These are phyloP conservation scores for Rosellinia necatrix DNA, from an alignment of 2,329 filamentous ascomycete genomes.

Conservation along the genomic window DNA sequence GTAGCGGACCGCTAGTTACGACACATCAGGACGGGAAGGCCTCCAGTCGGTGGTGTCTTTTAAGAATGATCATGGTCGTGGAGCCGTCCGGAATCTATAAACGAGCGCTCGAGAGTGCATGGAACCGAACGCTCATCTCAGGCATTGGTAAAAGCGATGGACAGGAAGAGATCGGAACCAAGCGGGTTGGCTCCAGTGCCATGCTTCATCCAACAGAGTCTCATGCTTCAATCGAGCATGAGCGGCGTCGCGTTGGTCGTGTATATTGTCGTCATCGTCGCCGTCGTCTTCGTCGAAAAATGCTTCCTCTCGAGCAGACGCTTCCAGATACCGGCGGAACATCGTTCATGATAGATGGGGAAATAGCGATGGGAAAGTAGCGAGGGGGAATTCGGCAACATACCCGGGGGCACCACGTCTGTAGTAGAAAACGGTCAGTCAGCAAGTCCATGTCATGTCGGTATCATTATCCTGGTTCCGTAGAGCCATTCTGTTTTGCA, in stretches of 20 bases:
- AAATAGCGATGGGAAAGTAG: background rate
- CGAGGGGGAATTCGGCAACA: conserved; percentile 6
- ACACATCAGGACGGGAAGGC: background rate
- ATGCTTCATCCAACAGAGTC: background rate
- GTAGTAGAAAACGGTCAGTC: conserved; percentile 32
- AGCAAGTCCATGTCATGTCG: background rate
- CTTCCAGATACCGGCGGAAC: background rate
- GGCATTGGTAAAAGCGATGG: background rate
- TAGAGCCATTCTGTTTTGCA: background rate
- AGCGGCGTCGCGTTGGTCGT: background rate
- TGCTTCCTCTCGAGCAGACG: conserved; percentile 9
- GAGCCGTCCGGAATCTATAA: background rate
- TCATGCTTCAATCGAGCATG: background rate
- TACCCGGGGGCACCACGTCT: conserved; percentile 81
- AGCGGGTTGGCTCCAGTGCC: background rate
- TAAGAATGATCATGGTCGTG: too few relatives aligned
- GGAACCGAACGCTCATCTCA: background rate
- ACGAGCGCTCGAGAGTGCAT: conserved; percentile 12
- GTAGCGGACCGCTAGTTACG: background rate
- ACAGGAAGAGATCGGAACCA: too few relatives aligned
- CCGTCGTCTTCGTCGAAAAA: background rate
- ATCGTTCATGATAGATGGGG: background rate
- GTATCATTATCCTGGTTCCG: background rate
- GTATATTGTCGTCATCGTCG: background rate
- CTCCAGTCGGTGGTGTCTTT: background rate